A percentile compares a stretch with the other conserved stretches of the same genome.
Evolutionary conservation across 179 eudicot genomes (phyloP).

Genomic region (Silene vulgaris): DNA sequence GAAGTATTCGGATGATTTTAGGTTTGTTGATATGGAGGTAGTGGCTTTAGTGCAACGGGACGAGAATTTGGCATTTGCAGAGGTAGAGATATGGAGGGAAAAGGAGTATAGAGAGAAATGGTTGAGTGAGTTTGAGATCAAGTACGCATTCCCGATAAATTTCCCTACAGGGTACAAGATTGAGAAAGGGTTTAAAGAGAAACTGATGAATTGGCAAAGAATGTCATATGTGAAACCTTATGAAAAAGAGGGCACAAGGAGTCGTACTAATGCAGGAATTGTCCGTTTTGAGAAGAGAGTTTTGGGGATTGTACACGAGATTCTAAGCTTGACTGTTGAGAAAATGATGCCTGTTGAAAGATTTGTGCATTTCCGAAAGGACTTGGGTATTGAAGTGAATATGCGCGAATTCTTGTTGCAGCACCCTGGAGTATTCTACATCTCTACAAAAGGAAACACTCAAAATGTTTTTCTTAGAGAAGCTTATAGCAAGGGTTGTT

Average conservation of each 20-base stretch:
- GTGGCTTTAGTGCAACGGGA: conserved; percentile 44
- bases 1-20: conserved; percentile 47
- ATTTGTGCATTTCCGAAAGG: conserved; percentile 61
- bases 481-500: conserved; percentile 48
- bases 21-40: conserved; percentile 54
- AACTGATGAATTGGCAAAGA: conserved; percentile 62
- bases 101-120: conserved; percentile 66
- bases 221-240: conserved; percentile 62
- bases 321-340: conserved; percentile 61
- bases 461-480: conserved; percentile 66
- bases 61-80: conserved; percentile 34
- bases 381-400: conserved; percentile 62
- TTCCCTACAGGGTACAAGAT: conserved; percentile 68
- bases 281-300: conserved; percentile 70
- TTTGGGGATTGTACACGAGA: conserved; percentile 64
- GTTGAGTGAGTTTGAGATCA: conserved; percentile 79
- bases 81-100: conserved; percentile 63
- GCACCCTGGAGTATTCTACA: conserved; percentile 74
- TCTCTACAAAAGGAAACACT: conserved; percentile 52
- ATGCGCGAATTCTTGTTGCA: conserved; percentile 56
- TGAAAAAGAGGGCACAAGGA: conserved; percentile 36
- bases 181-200: conserved; percentile 55
- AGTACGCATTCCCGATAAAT: conserved; percentile 67
- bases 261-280: conserved; percentile 46
- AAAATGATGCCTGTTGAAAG: conserved; percentile 54